Conservation (phyloP, 495 filamentous ascomycete species). For the Talaromyces borbonicus region DNA sequence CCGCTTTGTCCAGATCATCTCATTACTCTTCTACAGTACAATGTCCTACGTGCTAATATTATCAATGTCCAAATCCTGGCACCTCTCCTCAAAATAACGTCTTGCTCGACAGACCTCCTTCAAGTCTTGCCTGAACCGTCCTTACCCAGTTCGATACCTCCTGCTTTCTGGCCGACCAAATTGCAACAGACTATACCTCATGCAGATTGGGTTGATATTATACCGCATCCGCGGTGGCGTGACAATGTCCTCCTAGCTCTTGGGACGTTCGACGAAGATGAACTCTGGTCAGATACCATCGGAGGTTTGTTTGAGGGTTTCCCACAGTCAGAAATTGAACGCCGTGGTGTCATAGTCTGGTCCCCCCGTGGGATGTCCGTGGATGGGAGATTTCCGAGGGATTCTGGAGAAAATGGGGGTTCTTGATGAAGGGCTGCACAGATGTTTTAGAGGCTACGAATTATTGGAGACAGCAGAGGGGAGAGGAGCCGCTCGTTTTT, state of each 20-base stretch:
- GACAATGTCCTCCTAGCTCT: slow-evolving; percentile 1
- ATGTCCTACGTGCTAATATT: slow-evolving; percentile 29
- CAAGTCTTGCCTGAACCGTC: slow-evolving; percentile 23
- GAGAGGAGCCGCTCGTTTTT: slow-evolving; percentile 17
- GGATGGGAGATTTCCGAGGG: slow-evolving; percentile 36
- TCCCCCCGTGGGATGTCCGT: slow-evolving; percentile 4
- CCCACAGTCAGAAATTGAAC: neutral
- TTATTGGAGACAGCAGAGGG: slow-evolving; percentile 29
- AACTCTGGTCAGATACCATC: slow-evolving; percentile 4
- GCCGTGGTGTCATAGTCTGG: slow-evolving; percentile 4
- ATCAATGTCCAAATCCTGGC: slow-evolving; percentile 28
- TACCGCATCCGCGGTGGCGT: neutral
- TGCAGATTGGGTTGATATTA: slow-evolving; percentile 4
- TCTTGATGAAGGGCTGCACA: slow-evolving; percentile 23
- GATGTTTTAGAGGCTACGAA: slow-evolving; percentile 31
- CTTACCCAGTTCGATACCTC: slow-evolving; percentile 15
- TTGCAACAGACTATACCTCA: slow-evolving; percentile 16
- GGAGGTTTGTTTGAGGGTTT: slow-evolving; percentile 6
- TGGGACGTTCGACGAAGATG: slow-evolving; percentile 6
- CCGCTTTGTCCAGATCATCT: slow-evolving; percentile 33
- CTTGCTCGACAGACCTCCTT: slow-evolving; percentile 20
- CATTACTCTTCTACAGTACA: slow-evolving; percentile 34
- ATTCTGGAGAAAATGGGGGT: slow-evolving; percentile 37
- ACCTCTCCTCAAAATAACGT: slow-evolving; percentile 18
- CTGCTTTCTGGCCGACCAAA: slow-evolving; percentile 21